These are phyloP conservation scores for Trichoderma sp. DNA, from an alignment of 2,329 filamentous ascomycete genomes.

Conservation along the genomic window DNA sequence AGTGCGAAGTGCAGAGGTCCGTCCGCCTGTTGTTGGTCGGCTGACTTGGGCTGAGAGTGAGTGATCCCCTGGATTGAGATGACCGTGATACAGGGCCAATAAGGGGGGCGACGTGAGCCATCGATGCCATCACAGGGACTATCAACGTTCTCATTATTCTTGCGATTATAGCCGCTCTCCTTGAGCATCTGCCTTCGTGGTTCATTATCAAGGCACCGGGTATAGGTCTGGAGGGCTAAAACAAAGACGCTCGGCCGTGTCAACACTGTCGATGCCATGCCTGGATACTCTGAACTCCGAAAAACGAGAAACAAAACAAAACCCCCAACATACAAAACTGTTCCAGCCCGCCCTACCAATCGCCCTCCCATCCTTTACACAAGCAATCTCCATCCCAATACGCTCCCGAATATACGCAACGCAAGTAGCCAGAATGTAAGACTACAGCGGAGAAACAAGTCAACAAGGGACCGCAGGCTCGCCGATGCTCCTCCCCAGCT, in stretches of 20 bases:
- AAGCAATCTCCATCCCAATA: slow-evolving; percentile 18
- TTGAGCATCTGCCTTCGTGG: no score
- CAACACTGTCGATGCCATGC: slow-evolving; percentile 22
- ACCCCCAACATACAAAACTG: slow-evolving; percentile 13
- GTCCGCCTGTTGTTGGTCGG: not conserved
- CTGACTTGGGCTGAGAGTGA: slow-evolving; percentile 7
- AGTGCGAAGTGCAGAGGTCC: not conserved
- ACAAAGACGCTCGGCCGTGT: slow-evolving; percentile 16
- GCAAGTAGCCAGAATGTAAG: slow-evolving; percentile 38
- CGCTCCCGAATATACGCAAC: slow-evolving; percentile 28
- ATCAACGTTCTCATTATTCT: not conserved
- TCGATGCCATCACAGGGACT: slow-evolving; percentile 1
- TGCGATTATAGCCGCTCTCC: no score
- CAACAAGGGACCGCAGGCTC: slow-evolving; percentile 29
- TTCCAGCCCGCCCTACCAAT: slow-evolving; percentile 22
- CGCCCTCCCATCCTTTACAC: slow-evolving; percentile 14
- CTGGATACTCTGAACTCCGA: slow-evolving; percentile 28
- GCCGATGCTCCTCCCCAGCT: slow-evolving; percentile 1
- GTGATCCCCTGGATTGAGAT: not conserved
- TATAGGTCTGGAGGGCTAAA: not conserved
- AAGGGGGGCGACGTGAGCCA: slow-evolving; percentile 6
- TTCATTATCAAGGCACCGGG: no score
- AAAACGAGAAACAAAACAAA: slow-evolving; percentile 10
- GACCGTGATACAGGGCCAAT: not conserved
- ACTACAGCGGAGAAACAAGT: slow-evolving; percentile 34